Evolutionary conservation across 495 filamentous ascomycete genomes (phyloP), one percentile per base, ranked within the genome.

Genomic region (Mytilinidion resinicola): DNA sequence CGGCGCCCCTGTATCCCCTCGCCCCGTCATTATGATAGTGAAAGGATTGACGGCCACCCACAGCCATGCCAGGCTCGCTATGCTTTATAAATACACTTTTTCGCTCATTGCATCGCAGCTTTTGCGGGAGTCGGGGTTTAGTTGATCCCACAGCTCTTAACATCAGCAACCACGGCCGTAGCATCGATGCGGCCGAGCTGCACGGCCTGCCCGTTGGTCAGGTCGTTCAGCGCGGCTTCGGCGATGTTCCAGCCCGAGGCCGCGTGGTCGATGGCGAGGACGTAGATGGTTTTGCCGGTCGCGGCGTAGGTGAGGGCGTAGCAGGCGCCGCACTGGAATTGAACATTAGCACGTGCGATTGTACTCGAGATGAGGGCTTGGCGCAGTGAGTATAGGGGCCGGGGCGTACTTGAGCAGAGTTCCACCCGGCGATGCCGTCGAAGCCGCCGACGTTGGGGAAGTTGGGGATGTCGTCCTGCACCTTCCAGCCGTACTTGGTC

Each of bases 181-280:
- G 79, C 85, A 15, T 76, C 69, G 9, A 89, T 68, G 0, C 78
- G 72, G 19, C 87, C 87, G 49, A 86, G 63, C 51, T 71, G 48
- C 12, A 64, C 69, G 0, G 82, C 86, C 51, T 78, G 73, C 0
- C 72, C 73, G 47, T 76, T 75, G 12, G 88, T 92, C 56, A 92
- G 73, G 1, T 68, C 63, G 69, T 91, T 77, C 82, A 92, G 79
- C 20, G 85, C 88, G 33, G 64, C 57, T 48, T 83, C 68, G 3
- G 77, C 84, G 51, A 91, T 78, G 69, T 87, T 86, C 74, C 87
- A 82, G 3, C 84, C 85, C 19, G 57, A 17, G 0, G 61, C 73
- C 9, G 82, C 76, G 53, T 82, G 74, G 72, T 92, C 88, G 57
- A 92, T 76, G 21, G 81, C 88, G 10, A 82, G 73, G 9, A 92